These are phyloP conservation scores for Byssoonygena ceratinophila DNA, from an alignment of 2,329 filamentous ascomycete species.

Conservation along the genomic window DNA sequence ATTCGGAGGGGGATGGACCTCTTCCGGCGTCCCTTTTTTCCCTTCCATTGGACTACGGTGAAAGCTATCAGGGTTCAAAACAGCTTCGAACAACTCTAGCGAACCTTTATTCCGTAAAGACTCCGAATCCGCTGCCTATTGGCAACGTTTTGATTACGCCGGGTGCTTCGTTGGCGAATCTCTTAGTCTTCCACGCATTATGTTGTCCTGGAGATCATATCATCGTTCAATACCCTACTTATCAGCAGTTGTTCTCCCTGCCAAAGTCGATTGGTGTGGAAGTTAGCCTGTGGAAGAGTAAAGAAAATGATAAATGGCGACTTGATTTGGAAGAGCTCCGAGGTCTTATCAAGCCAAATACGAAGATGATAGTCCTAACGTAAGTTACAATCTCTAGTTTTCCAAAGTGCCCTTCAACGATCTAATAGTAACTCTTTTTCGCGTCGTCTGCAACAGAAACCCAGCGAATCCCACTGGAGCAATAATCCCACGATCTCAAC, in stretches of 20 bases:
- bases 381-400: conserved; percentile 16
- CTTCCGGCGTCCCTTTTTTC: conserved; percentile 38
- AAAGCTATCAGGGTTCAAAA: conserved; percentile 54
- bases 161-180: conserved; percentile 77
- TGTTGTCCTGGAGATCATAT: conserved; percentile 68
- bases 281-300: conserved; percentile 65
- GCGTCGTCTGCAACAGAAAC: conserved; percentile 45
- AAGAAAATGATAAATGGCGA: conserved; percentile 53
- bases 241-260: conserved; percentile 71
- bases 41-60: conserved; percentile 58
- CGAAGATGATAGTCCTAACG: conserved; percentile 54
- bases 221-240: conserved; percentile 76
- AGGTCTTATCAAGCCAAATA: conserved; percentile 44
- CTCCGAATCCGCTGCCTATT: conserved; percentile 36
- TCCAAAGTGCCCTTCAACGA: no score
- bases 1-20: conserved; percentile 24
- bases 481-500: conserved; percentile 51
- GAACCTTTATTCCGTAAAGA: conserved; percentile 51
- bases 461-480: conserved; percentile 75
- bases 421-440: background rate
- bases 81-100: conserved; percentile 55
- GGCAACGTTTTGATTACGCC: conserved; percentile 66
- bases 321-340: conserved; percentile 58
- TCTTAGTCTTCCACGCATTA: conserved; percentile 63
- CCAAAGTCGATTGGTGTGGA: conserved; percentile 64